phyloP scores from a whole-genome alignment of 352 stramenopile species.

The Phytopythium boreale region DNA sequence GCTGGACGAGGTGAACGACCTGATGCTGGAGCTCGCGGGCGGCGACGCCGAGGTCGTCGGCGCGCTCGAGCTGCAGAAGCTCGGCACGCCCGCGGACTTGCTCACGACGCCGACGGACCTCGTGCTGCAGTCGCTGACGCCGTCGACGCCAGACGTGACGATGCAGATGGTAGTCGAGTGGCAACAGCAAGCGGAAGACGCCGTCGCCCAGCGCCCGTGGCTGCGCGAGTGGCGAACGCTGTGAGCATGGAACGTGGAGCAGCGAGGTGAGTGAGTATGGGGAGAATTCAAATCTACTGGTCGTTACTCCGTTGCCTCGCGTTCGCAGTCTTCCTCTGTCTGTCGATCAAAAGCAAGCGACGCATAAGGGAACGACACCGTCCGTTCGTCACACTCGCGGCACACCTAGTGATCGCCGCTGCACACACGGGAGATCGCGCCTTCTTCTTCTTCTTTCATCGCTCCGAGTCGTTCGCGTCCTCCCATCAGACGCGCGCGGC shows the following conservation, averaged over 20 bases:
- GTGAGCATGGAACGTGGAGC: slow-evolving; percentile 20
- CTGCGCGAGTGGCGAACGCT: slow-evolving; percentile 80
- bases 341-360: neutral
- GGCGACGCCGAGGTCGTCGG: slow-evolving; percentile 39
- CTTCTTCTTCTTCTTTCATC: neutral
- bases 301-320: neutral
- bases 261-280: neutral
- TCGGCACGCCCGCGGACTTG: slow-evolving; percentile 78
- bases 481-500: neutral
- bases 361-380: neutral
- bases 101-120: slow-evolving; percentile 67
- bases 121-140: slow-evolving; percentile 38
- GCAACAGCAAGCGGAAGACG: slow-evolving; percentile 37
- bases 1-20: slow-evolving; percentile 78
- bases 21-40: slow-evolving; percentile 67
- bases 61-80: slow-evolving; percentile 67
- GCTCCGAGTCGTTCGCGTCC: neutral
- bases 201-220: slow-evolving; percentile 50
- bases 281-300: slow-evolving; percentile 6
- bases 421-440: neutral
- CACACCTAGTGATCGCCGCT: neutral
- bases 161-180: slow-evolving; percentile 41
- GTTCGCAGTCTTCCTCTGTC: neutral
- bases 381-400: neutral
- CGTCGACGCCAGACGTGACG: slow-evolving; percentile 13